Conservation (phyloP, 441 rosid species). For the Brassica hybrid region DNA sequence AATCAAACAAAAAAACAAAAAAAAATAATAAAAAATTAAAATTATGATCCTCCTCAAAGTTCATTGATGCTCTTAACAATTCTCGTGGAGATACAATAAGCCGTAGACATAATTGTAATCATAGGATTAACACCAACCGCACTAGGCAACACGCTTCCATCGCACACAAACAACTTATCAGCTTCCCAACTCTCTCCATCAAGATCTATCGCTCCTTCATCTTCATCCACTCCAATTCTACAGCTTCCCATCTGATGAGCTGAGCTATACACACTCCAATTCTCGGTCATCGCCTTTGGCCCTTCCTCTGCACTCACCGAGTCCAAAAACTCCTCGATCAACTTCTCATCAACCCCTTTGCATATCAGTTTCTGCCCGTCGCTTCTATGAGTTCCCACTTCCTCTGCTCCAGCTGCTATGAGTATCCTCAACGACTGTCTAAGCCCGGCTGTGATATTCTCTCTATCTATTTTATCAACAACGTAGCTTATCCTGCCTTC, state of each 20-base stretch:
- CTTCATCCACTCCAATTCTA: slow-evolving; percentile 68
- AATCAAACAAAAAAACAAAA: too few species aligned
- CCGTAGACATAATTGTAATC: slow-evolving; percentile 89
- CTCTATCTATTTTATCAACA: slow-evolving; percentile 53
- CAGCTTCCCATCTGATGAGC: slow-evolving; percentile 99
- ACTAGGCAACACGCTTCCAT: slow-evolving; percentile 76
- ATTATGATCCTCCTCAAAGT: neutral
- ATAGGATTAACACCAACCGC: slow-evolving; percentile 95
- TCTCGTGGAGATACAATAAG: slow-evolving; percentile 71
- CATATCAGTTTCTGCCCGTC: slow-evolving; percentile 79
- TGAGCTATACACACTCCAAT: slow-evolving; percentile 57
- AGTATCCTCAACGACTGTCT: slow-evolving; percentile 71
- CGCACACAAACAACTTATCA: slow-evolving; percentile 83
- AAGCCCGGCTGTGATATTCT: slow-evolving; percentile 65
- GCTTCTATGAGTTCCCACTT: slow-evolving; percentile 88
- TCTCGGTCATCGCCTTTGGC: slow-evolving; percentile 46
- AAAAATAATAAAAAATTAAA: too few species aligned
- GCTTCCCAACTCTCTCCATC: slow-evolving; percentile 97
- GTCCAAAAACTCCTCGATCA: slow-evolving; percentile 66
- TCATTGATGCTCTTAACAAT: slow-evolving; percentile 48
- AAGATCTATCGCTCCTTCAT: slow-evolving; percentile 80
- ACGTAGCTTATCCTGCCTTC: slow-evolving; percentile 65
- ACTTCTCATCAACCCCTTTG: slow-evolving; percentile 53
- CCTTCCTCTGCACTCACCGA: slow-evolving; percentile 53
- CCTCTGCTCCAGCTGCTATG: slow-evolving; percentile 92